Conservation (phyloP, 805 yeast genomes). For the Soucietia sequanensis region DNA sequence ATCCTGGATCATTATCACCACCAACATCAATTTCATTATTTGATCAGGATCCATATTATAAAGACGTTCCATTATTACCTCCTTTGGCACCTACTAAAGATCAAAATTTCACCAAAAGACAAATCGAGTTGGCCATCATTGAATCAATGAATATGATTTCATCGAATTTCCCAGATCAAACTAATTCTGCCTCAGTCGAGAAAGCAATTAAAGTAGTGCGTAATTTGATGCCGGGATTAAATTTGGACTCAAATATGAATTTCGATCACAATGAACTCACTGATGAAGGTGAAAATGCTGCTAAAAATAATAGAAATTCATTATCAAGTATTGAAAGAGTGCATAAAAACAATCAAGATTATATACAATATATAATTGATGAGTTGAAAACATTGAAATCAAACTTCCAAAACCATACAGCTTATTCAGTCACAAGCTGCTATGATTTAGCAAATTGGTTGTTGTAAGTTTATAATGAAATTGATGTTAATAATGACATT, state of each 20-base stretch:
- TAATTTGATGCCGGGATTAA: neutral
- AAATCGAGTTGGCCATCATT: slow-evolving; percentile 32
- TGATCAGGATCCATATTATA: slow-evolving; percentile 5
- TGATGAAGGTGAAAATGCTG: no score
- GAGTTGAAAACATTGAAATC: slow-evolving; percentile 9
- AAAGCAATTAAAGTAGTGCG: neutral
- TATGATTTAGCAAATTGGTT: slow-evolving; percentile 9
- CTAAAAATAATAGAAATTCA: no score
- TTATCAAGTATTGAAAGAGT: no score
- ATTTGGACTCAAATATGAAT: neutral
- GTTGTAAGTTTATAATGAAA: no score
- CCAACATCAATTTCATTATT: no score
- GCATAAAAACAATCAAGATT: slow-evolving; percentile 8
- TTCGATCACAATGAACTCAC: no score
- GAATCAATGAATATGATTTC: slow-evolving; percentile 11
- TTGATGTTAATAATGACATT: no score
- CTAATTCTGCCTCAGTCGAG: neutral
- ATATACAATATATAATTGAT: slow-evolving; percentile 10
- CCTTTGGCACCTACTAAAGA: slow-evolving; percentile 34
- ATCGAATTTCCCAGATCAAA: slow-evolving; percentile 4
- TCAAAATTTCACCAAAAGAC: slow-evolving; percentile 29
- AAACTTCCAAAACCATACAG: slow-evolving; percentile 6
- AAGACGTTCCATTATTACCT: slow-evolving; percentile 26
- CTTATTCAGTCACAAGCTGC: slow-evolving; percentile 8
- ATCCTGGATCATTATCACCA: no score